Evolutionary conservation across 495 filamentous ascomycete genomes (phyloP).

Genomic region (Penicillium taxi): DNA sequence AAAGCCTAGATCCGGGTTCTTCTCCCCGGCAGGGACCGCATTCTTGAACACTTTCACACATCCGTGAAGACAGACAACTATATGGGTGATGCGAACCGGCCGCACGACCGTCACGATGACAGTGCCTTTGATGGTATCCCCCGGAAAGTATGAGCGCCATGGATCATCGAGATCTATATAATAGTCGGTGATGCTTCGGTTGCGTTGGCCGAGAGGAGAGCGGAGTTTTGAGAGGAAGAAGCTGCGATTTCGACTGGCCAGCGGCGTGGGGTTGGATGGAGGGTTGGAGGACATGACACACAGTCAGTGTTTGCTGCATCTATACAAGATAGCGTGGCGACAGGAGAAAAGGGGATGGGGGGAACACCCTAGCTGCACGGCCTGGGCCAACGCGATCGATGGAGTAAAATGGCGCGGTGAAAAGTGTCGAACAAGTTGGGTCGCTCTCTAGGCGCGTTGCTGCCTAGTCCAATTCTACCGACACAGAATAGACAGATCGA

Average conservation of each 20-base stretch:
- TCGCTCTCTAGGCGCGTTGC: too few relatives aligned
- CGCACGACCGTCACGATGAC: constrained; percentile 77
- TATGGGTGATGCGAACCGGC: constrained; percentile 79
- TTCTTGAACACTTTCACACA: constrained; percentile 82
- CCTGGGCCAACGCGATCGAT: too few relatives aligned
- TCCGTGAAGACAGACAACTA: constrained; percentile 80
- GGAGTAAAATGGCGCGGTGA: too few relatives aligned
- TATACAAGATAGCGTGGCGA: constrained; percentile 25
- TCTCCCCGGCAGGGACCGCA: constrained; percentile 56
- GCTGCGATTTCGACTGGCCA: constrained; percentile 39
- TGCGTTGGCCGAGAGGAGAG: constrained; percentile 53
- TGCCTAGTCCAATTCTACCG: too few relatives aligned
- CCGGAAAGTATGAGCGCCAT: constrained; percentile 73
- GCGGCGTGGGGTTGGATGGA: constrained; percentile 29
- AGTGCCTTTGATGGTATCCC: constrained; percentile 59
- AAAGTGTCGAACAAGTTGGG: too few relatives aligned
- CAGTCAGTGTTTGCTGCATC: constrained; percentile 29
- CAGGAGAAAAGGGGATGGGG: constrained; percentile 5
- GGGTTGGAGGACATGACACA: constrained; percentile 43
- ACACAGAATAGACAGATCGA: too few relatives aligned
- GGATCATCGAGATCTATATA: constrained; percentile 71
- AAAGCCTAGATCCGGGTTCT: constrained; percentile 37
- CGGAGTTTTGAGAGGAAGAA: constrained; percentile 53
- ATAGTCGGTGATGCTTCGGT: constrained; percentile 74
- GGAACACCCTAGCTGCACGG: constrained; percentile 8